Evolutionary conservation across 257 asterid species (phyloP).

Genomic region (Forsythia viridissima): DNA sequence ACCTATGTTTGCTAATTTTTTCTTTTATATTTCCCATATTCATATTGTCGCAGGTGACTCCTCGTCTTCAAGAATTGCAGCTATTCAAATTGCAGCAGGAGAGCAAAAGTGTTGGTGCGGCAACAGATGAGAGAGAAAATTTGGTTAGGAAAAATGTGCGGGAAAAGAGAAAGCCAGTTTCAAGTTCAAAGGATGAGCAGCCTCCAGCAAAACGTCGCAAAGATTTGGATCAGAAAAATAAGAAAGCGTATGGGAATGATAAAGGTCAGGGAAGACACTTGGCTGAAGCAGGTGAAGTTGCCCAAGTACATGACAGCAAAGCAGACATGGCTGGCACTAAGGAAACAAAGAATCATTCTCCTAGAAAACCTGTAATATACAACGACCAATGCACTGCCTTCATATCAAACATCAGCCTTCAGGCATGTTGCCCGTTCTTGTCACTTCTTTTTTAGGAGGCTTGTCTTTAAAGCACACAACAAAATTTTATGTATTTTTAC

Average conservation of each 20-base stretch:
- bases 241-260: conserved; percentile 37
- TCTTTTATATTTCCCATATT: conserved; percentile 10
- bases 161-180: conserved; percentile 77
- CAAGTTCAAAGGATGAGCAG: conserved; percentile 50
- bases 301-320: conserved; percentile 35
- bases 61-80: conserved; percentile 92
- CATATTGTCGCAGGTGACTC: conserved; percentile 66
- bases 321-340: conserved; percentile 39
- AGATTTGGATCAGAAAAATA: conserved; percentile 43
- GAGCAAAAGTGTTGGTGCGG: conserved; percentile 44
- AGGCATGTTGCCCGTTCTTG: conserved; percentile 48
- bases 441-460: conserved; percentile 9
- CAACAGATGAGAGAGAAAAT: conserved; percentile 52
- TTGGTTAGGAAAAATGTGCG: conserved; percentile 44
- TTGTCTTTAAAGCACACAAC: conserved; percentile 16
- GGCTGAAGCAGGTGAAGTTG: conserved; percentile 43
- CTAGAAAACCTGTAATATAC: conserved; percentile 50
- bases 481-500: conserved; percentile 1
- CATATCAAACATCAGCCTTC: conserved; percentile 64
- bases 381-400: conserved; percentile 91
- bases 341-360: conserved; percentile 40
- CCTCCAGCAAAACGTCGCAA: conserved; percentile 71
- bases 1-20: not conserved
- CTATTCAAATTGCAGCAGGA: conserved; percentile 74
- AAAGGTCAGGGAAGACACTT: conserved; percentile 38